Percentiles rank a stretch among this genome's conserved stretches.
These are phyloP conservation scores for Closterium sp. DNA, from an alignment of 139 green algal genomes.

Conservation along the genomic window DNA sequence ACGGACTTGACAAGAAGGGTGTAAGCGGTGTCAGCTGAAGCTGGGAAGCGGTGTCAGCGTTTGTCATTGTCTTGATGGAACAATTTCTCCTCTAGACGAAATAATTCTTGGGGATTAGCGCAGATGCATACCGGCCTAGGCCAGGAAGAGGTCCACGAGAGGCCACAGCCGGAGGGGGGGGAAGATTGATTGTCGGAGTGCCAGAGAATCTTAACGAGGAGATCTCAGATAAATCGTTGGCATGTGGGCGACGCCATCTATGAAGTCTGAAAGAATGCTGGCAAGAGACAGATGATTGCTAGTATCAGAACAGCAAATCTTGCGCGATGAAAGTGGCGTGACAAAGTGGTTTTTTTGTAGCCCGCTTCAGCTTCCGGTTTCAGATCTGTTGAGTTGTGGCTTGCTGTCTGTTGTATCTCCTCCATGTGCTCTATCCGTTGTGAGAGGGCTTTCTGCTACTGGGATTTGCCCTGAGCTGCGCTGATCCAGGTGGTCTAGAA, in stretches of 20 bases:
- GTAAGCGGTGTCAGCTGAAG: neutral
- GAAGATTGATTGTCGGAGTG: neutral
- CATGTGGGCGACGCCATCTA: neutral
- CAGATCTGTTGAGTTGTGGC: no score
- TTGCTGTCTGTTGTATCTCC: no score
- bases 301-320: neutral
- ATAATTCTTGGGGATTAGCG: no score
- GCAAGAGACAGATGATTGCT: neutral
- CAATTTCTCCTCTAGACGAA: neutral
- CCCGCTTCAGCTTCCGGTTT: no score
- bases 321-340: neutral
- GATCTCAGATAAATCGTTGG: neutral
- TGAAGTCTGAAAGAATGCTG: neutral
- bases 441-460: no score
- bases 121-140: no score
- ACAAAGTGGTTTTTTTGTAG: no score
- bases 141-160: neutral
- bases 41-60: neutral
- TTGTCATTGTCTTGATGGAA: neutral
- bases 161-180: neutral
- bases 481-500: no score
- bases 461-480: no score
- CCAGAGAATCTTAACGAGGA: neutral
- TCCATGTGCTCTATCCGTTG: no score
- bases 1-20: neutral